A percentile compares a stretch with the other conserved stretches of the same genome.
Conservation (phyloP, 2,329 filamentous ascomycete genomes). For the Ophiostoma himal-ulmi region DNA sequence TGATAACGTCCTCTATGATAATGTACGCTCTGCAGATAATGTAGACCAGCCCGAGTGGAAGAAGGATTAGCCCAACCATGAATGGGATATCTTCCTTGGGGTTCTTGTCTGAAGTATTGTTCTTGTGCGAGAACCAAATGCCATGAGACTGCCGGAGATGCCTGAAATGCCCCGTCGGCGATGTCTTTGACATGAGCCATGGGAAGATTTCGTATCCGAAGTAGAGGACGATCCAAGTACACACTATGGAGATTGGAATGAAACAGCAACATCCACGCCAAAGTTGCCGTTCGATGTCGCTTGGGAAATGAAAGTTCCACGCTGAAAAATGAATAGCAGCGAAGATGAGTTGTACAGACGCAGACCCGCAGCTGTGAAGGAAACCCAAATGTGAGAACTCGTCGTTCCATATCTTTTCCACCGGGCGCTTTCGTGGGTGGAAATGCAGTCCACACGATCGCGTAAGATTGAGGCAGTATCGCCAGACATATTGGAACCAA, state of each 20-base stretch:
- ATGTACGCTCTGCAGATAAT: background rate
- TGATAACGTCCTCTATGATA: background rate
- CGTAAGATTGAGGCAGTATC: slow-evolving; percentile 5
- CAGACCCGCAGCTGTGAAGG: background rate
- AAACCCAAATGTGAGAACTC: background rate
- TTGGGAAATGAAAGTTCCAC: slow-evolving; percentile 15
- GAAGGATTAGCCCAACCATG: background rate
- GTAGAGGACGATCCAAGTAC: background rate
- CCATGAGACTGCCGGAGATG: background rate
- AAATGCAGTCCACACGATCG: background rate
- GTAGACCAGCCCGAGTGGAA: background rate
- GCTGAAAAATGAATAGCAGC: slow-evolving; percentile 11
- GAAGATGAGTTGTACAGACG: slow-evolving; percentile 16
- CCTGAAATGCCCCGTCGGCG: background rate
- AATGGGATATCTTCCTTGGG: background rate
- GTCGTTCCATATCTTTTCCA: slow-evolving; percentile 18
- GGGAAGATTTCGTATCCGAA: background rate
- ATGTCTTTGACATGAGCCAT: background rate
- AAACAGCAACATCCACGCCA: background rate
- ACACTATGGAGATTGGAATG: background rate
- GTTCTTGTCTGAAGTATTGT: background rate
- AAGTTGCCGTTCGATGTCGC: background rate
- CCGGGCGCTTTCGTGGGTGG: background rate
- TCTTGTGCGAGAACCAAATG: background rate
- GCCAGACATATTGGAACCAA: slow-evolving; percentile 15